Evolutionary conservation across 352 stramenopile genomes (phyloP), one percentile per base, ranked within the genome.

Genomic region (Saprolegnia diclina): DNA sequence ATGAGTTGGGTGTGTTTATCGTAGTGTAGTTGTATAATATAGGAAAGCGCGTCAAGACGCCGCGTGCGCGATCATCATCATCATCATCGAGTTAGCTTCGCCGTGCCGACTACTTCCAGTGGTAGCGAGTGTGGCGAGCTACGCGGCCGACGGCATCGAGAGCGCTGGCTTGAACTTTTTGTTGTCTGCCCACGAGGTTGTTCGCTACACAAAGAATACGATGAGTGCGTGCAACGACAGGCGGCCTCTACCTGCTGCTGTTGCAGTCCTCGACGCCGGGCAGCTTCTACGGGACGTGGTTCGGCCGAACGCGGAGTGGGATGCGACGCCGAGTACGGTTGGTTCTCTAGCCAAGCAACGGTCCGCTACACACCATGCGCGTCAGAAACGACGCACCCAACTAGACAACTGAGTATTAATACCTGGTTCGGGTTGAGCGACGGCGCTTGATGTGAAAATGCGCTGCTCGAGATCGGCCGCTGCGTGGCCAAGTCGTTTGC

Each of bases 391-490:
- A 48, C 42, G 11, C 52, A 59, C 52, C 52, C 52, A 59, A 59
- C 4, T 21, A 4, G 52, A 59, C 13, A 2, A 5, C 29, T 35
- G 24, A 16, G 24, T 3, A 24, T n/a, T 59, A n/a, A n/a, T n/a
- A 59, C 52, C 52, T 59, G 52, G 35, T 59, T 59, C 35, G 52
- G 52, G 35, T 59, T 59, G 24, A 59, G 52, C 35, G 52, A 59
- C 35, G 52, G 52, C 11, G 52, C 52, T 16, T 59, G 52, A 35
- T 40, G 52, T 40, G 52, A 40, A 24, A 69, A 69, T 5, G 63
- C 63, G 50, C 37, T 57, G 7, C 13, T 69, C 14, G 63, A 5
- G 13, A 69, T 69, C 6, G 63, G 18, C n/a, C 63, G 44, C 18
- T 62, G 63, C 7, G 42, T 24, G 5, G 29, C 32, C 18, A 16